Conservation (phyloP, 2,329 filamentous ascomycete genomes). For the Aspergillus sp. region DNA sequence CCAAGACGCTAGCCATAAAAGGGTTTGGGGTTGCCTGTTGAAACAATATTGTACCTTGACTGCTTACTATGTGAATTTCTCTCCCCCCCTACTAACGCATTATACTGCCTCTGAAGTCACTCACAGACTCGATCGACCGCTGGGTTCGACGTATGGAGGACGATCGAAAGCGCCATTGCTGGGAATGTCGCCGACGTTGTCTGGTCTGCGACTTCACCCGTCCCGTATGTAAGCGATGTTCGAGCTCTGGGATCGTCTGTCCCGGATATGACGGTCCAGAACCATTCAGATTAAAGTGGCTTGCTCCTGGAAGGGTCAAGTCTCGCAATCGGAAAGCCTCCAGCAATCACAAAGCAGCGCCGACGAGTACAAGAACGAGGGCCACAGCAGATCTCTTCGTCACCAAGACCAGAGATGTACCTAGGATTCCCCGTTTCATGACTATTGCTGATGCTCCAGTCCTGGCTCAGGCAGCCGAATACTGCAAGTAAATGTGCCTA, state of each 20-base stretch:
- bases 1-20: too few species aligned
- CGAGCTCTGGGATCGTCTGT: slow-evolving; percentile 30
- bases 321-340: background rate
- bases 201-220: slow-evolving; percentile 40
- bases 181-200: slow-evolving; percentile 43
- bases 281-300: slow-evolving; percentile 35
- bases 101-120: too few species aligned
- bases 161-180: slow-evolving; percentile 33
- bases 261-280: slow-evolving; percentile 41
- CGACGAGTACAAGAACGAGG: too few species aligned
- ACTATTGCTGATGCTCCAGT: slow-evolving; percentile 15
- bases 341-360: background rate
- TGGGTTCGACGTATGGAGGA: background rate
- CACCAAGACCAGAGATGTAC: too few species aligned
- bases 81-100: too few species aligned
- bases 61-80: too few species aligned
- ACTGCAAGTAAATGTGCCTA: slow-evolving; percentile 24
- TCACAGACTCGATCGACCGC: too few species aligned
- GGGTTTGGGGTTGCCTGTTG: too few species aligned
- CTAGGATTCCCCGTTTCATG: background rate
- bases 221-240: slow-evolving; percentile 40
- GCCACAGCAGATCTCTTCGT: too few species aligned
- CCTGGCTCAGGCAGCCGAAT: slow-evolving; percentile 25
- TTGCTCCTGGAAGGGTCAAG: slow-evolving; percentile 15
- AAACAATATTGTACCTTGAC: too few species aligned